phyloP scores from a whole-genome alignment of 768 basidiomycete species.

The Mycena chlorophos region DNA sequence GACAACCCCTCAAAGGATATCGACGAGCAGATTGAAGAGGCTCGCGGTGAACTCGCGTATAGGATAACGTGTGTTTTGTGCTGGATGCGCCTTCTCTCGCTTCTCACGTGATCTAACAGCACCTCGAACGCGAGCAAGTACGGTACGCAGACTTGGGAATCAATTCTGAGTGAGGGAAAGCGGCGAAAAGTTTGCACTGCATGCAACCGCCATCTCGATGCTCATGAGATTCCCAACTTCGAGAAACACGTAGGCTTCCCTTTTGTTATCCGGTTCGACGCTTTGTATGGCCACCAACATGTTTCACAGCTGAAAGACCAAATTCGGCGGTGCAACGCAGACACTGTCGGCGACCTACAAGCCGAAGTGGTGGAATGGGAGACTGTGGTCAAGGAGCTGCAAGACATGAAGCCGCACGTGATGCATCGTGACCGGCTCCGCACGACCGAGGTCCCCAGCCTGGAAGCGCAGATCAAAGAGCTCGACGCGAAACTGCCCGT shows the following conservation, averaged over 20 bases:
- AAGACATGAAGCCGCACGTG: slow-evolving; percentile 59
- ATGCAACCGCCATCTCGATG: slow-evolving; percentile 70
- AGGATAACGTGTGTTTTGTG: slow-evolving; percentile 44
- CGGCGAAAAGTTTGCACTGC: slow-evolving; percentile 69
- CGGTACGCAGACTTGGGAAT: slow-evolving; percentile 48
- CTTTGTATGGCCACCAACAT: neutral
- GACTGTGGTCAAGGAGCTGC: slow-evolving; percentile 53
- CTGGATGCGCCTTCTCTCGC: neutral
- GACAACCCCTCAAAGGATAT: slow-evolving; percentile 42
- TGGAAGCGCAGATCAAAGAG: slow-evolving; percentile 61
- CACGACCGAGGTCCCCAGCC: slow-evolving; percentile 59
- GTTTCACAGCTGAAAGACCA: slow-evolving; percentile 58
- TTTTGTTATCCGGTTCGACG: neutral
- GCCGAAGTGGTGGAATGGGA: slow-evolving; percentile 63
- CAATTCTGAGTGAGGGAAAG: slow-evolving; percentile 57
- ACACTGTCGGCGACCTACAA: slow-evolving; percentile 43
- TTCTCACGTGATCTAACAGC: slow-evolving; percentile 23
- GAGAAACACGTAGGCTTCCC: slow-evolving; percentile 65
- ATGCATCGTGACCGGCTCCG: slow-evolving; percentile 55
- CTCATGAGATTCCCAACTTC: slow-evolving; percentile 52
- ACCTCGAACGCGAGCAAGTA: slow-evolving; percentile 31
- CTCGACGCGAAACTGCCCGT: slow-evolving; percentile 57
- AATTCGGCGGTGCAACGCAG: slow-evolving; percentile 56
- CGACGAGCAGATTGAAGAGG: slow-evolving; percentile 50
- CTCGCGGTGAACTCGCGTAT: slow-evolving; percentile 42